Conservation (phyloP, 768 basidiomycete species). For the Russula lepida region DNA sequence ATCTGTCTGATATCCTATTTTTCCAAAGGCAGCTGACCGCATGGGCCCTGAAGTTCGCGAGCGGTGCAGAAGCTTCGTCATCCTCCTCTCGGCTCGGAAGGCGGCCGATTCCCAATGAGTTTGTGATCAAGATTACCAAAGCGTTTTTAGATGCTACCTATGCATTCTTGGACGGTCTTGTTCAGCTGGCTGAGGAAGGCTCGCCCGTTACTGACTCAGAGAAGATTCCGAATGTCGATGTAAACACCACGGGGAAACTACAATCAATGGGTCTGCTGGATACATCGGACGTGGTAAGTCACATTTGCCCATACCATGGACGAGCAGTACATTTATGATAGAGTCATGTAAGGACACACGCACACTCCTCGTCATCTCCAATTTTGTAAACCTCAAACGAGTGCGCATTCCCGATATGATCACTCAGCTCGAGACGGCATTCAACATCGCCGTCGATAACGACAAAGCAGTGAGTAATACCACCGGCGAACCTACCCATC, state of each 20-base stretch:
- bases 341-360: slow-evolving; percentile 58
- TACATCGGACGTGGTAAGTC: slow-evolving; percentile 51
- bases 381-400: slow-evolving; percentile 69
- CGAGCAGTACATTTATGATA: not conserved
- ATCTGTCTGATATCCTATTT: slow-evolving; percentile 65
- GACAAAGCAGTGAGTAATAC: slow-evolving; percentile 51
- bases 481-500: not conserved
- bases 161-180: slow-evolving; percentile 78
- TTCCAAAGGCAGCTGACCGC: slow-evolving; percentile 77
- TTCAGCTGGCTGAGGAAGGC: slow-evolving; percentile 69
- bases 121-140: slow-evolving; percentile 66
- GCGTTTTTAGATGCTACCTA: slow-evolving; percentile 83
- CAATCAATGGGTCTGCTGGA: slow-evolving; percentile 53
- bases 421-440: slow-evolving; percentile 65
- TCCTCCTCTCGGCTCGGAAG: slow-evolving; percentile 44
- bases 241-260: slow-evolving; percentile 26
- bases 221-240: slow-evolving; percentile 28
- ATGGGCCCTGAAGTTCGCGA: slow-evolving; percentile 70
- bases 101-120: slow-evolving; percentile 53
- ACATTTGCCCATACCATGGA: slow-evolving; percentile 1
- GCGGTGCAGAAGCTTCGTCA: slow-evolving; percentile 54
- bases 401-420: slow-evolving; percentile 72
- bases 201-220: slow-evolving; percentile 38
- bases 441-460: slow-evolving; percentile 60
- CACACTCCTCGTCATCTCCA: slow-evolving; percentile 81